Conservation (phyloP, 2,329 filamentous ascomycete species). For the Colletotrichum cuscutae region DNA sequence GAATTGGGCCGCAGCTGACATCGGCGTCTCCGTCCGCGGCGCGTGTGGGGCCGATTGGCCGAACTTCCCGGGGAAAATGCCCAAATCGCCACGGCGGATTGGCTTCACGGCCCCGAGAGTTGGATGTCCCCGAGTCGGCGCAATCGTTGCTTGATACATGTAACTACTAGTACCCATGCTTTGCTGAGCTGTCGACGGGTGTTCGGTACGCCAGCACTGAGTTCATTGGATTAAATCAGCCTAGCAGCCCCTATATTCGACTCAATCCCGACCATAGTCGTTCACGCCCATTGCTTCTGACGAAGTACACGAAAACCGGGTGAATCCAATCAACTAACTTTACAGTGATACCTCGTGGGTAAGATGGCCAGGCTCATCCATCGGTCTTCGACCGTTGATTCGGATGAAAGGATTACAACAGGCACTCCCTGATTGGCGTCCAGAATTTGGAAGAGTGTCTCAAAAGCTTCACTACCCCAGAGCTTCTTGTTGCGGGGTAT, state of each 20-base stretch:
- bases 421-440: not conserved
- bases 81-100: not conserved
- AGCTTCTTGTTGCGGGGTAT: not conserved
- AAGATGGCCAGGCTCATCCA: not conserved
- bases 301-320: not conserved
- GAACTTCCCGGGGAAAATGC: not conserved
- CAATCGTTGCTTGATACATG: not conserved
- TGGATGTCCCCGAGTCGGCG: conserved; percentile 28
- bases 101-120: not conserved
- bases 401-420: not conserved
- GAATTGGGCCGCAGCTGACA: not conserved
- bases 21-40: conserved; percentile 16
- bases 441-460: not conserved
- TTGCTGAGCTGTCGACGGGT: no score
- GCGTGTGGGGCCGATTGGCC: conserved; percentile 25
- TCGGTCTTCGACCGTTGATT: not conserved
- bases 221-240: not conserved
- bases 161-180: no score
- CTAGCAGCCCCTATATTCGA: not conserved
- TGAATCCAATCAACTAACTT: not conserved
- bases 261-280: not conserved
- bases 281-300: not conserved
- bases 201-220: not conserved
- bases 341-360: not conserved
- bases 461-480: not conserved